Evolutionary conservation across 371 early-diverging fungal genomes (phyloP).

Genomic region (Mucor lusitanicus): DNA sequence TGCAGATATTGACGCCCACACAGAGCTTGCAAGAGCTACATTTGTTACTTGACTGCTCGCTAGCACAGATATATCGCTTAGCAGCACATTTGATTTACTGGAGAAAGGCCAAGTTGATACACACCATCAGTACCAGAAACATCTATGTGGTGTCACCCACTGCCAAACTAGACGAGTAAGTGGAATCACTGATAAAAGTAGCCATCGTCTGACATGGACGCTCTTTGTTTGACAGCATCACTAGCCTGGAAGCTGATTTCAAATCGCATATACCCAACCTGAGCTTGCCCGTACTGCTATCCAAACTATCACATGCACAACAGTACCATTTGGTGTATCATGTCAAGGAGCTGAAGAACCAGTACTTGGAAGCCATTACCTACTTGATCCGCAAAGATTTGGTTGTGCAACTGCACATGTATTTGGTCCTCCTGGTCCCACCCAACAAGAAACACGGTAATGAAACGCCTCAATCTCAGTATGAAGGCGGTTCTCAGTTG

Average conservation of each 20-base stretch:
- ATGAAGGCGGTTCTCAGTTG: not conserved
- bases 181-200: not conserved
- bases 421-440: conserved; percentile 69
- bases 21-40: conserved; percentile 83
- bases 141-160: conserved; percentile 80
- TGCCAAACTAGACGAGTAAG: conserved; percentile 65
- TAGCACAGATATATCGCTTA: conserved; percentile 85
- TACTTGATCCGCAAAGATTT: conserved; percentile 78
- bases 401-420: conserved; percentile 85
- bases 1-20: conserved; percentile 89
- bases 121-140: conserved; percentile 76
- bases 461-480: conserved; percentile 16
- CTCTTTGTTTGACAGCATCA: conserved; percentile 35
- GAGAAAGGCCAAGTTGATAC: conserved; percentile 86
- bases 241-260: conserved; percentile 62
- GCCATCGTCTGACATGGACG: not conserved
- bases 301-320: conserved; percentile 74
- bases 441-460: conserved; percentile 13
- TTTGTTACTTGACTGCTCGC: conserved; percentile 81
- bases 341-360: conserved; percentile 62
- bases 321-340: conserved; percentile 69
- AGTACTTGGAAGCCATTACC: conserved; percentile 82
- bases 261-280: conserved; percentile 64
- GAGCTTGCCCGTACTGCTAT: conserved; percentile 70
- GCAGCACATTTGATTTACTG: conserved; percentile 92